Evolutionary conservation across 495 filamentous ascomycete species (phyloP).

Genomic region (Penicillium paxilli): DNA sequence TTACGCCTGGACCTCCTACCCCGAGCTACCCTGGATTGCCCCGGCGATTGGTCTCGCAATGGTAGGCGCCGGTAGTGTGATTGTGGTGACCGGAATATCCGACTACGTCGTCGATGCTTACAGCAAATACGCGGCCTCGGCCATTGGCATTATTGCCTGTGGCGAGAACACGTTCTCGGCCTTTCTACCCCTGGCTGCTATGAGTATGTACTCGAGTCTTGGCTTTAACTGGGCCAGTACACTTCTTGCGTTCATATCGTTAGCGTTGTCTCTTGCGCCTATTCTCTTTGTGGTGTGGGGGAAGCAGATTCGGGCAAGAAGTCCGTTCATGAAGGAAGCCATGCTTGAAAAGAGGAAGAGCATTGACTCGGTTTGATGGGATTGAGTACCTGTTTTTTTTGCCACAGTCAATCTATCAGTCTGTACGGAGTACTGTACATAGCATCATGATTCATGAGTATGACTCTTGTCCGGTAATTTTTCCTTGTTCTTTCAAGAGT

Average conservation of each 20-base stretch:
- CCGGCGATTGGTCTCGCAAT: constrained; percentile 39
- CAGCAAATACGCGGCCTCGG: constrained; percentile 33
- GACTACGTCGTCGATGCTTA: constrained; percentile 39
- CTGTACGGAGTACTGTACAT: constrained; percentile 1
- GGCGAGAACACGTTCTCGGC: constrained; percentile 40
- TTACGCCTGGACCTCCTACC: constrained; percentile 40
- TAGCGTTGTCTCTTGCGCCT: constrained; percentile 32
- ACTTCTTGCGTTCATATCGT: constrained; percentile 37
- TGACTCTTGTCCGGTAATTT: too few species aligned
- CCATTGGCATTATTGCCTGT: constrained; percentile 33
- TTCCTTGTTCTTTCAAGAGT: too few species aligned
- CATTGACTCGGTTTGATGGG: constrained; percentile 25
- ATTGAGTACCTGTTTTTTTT: neutral
- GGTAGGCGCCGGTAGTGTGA: constrained; percentile 31
- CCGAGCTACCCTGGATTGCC: constrained; percentile 35
- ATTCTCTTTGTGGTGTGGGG: constrained; percentile 31
- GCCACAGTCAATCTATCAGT: neutral
- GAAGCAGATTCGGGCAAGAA: constrained; percentile 27
- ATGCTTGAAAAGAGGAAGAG: constrained; percentile 29
- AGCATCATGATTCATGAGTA: too few species aligned
- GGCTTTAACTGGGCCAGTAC: constrained; percentile 48
- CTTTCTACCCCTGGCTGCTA: constrained; percentile 41
- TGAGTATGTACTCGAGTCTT: constrained; percentile 41
- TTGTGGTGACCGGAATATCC: constrained; percentile 30
- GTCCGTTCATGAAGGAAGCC: constrained; percentile 39